Evolutionary conservation across 345 rosid species (phyloP).

Genomic region (Geranium rotundifolium): DNA sequence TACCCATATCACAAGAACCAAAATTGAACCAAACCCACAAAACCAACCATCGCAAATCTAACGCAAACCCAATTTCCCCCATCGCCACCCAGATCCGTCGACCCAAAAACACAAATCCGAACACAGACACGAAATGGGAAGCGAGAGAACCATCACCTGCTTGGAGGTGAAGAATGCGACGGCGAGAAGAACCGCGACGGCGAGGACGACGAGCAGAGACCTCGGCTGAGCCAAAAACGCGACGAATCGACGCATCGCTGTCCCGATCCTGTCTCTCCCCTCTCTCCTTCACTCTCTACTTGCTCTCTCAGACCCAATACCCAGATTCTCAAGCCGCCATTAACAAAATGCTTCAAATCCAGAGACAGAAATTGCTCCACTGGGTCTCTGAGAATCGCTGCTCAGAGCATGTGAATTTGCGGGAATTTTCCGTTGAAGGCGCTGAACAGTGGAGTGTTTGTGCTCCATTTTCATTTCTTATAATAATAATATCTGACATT

Average conservation of each 20-base stretch:
- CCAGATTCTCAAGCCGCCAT: conserved; percentile 5
- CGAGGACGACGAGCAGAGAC: conserved; percentile 38
- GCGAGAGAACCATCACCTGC: conserved; percentile 25
- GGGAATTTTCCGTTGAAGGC: background rate
- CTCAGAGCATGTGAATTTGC: background rate
- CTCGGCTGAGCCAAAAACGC: conserved; percentile 49
- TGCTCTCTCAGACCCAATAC: no score
- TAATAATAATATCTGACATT: no score
- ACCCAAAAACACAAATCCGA: conserved; percentile 15
- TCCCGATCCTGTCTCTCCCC: background rate
- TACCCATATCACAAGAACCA: background rate
- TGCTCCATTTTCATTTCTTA: no score
- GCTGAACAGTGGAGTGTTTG: background rate
- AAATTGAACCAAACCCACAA: background rate
- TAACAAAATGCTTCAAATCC: background rate
- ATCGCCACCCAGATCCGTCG: background rate
- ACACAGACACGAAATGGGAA: background rate
- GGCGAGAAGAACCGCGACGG: conserved; percentile 39
- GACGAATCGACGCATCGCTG: conserved; percentile 54
- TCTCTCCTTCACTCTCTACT: background rate
- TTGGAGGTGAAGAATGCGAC: conserved; percentile 29
- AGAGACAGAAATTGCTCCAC: background rate
- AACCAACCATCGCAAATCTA: background rate
- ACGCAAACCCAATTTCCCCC: background rate
- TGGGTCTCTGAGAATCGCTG: background rate